Conservation (phyloP, 1,139 yeast species). For the Petasospora fabianii region DNA sequence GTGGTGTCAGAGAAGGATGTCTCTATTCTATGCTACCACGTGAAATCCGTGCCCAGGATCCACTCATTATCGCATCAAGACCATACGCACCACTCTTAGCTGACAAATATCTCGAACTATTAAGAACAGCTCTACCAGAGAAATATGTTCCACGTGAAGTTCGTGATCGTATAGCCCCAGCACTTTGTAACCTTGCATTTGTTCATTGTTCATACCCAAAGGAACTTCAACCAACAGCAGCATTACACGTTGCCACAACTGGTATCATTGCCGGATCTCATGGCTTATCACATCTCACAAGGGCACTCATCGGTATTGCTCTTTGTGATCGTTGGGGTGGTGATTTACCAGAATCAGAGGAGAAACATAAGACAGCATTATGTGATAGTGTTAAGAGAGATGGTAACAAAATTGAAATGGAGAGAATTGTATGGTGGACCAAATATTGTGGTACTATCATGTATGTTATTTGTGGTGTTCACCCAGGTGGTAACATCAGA, state of each 20-base stretch:
- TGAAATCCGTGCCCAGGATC: slow-evolving; percentile 56
- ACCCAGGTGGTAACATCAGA: slow-evolving; percentile 68
- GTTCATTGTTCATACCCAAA: slow-evolving; percentile 69
- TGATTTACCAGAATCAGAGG: slow-evolving; percentile 55
- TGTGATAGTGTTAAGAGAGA: slow-evolving; percentile 37
- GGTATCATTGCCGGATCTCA: slow-evolving; percentile 69
- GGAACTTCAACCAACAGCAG: slow-evolving; percentile 68
- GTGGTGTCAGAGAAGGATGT: slow-evolving; percentile 71
- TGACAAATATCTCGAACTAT: slow-evolving; percentile 44
- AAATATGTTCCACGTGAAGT: slow-evolving; percentile 52
- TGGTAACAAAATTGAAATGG: slow-evolving; percentile 40
- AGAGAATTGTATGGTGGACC: slow-evolving; percentile 58
- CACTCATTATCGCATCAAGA: slow-evolving; percentile 56
- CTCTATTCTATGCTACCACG: slow-evolving; percentile 55
- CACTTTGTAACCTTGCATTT: slow-evolving; percentile 63
- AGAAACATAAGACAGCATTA: slow-evolving; percentile 40
- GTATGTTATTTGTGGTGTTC: slow-evolving; percentile 71
- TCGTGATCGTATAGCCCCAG: slow-evolving; percentile 56
- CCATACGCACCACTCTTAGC: slow-evolving; percentile 63
- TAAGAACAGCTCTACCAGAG: slow-evolving; percentile 50
- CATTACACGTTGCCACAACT: slow-evolving; percentile 60
- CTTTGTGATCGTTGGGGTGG: slow-evolving; percentile 76
- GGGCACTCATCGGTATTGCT: slow-evolving; percentile 65
- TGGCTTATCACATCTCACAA: slow-evolving; percentile 61
- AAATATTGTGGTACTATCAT: slow-evolving; percentile 60